phyloP scores from a whole-genome alignment of 768 basidiomycete genomes.

The Mycena albidolilacea region DNA sequence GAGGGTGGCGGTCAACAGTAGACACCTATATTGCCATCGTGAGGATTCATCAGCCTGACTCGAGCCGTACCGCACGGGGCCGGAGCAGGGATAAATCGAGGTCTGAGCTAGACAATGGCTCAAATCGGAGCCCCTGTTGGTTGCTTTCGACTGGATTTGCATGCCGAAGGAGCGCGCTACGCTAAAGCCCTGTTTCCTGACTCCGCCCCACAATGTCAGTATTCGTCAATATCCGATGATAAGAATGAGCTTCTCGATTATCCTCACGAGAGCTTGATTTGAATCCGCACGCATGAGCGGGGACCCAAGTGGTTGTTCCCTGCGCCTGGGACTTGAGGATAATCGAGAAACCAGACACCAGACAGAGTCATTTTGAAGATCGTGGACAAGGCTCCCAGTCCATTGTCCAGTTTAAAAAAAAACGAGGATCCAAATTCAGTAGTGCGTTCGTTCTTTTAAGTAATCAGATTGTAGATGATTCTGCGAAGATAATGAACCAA shows the following conservation, averaged over 20 bases:
- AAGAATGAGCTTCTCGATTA: neutral
- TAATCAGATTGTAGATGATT: neutral
- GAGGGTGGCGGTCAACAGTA: neutral
- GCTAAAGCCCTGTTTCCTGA: neutral
- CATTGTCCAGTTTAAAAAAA: neutral
- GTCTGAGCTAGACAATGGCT: neutral
- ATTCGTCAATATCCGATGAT: slow-evolving; percentile 1
- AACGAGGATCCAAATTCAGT: neutral
- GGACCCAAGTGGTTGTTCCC: neutral
- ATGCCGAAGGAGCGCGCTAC: neutral
- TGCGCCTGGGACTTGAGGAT: neutral
- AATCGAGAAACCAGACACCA: neutral
- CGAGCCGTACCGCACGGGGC: neutral
- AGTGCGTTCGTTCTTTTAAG: neutral
- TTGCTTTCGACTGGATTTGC: neutral
- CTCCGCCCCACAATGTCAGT: neutral
- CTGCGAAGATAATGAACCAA: no score
- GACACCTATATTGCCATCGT: neutral
- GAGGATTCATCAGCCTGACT: neutral
- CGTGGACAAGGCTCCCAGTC: slow-evolving; percentile 1
- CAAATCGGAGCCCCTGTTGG: neutral
- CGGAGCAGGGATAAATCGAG: no score
- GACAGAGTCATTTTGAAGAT: neutral
- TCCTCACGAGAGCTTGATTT: neutral
- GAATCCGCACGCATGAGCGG: neutral